These are phyloP conservation scores for Arachnomyces sp. DNA, from an alignment of 2,329 filamentous ascomycete genomes.

Conservation along the genomic window DNA sequence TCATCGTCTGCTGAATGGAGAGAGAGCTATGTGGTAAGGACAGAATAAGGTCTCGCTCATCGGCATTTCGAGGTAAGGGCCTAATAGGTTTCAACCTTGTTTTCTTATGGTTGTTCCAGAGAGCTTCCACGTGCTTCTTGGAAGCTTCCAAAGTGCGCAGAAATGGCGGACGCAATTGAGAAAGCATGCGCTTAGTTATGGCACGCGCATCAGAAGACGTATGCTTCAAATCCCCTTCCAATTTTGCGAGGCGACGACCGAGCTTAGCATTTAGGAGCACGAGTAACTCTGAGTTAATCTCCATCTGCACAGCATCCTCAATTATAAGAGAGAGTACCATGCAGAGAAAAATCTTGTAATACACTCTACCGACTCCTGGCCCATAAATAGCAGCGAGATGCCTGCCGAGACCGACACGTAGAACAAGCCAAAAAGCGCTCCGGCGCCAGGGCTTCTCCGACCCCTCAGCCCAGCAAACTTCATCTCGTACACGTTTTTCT, in stretches of 20 bases:
- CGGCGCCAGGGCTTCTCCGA: slow-evolving; percentile 54
- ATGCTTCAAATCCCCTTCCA: slow-evolving; percentile 38
- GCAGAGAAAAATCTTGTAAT: slow-evolving; percentile 55
- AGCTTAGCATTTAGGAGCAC: slow-evolving; percentile 46
- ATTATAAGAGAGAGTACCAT: slow-evolving; percentile 31
- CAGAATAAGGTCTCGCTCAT: slow-evolving; percentile 25
- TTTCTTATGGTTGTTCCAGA: slow-evolving; percentile 38
- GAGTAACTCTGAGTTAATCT: slow-evolving; percentile 26
- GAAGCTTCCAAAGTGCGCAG: slow-evolving; percentile 22
- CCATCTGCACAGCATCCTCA: no score
- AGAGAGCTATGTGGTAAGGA: slow-evolving; percentile 35
- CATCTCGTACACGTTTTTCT: slow-evolving; percentile 55
- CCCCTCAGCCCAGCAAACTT: slow-evolving; percentile 45
- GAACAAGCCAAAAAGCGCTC: slow-evolving; percentile 53
- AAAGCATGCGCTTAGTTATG: slow-evolving; percentile 24
- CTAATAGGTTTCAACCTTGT: slow-evolving; percentile 33
- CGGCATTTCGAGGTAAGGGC: slow-evolving; percentile 33
- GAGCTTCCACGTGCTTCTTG: slow-evolving; percentile 21
- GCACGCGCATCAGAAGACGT: slow-evolving; percentile 5
- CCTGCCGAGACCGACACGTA: slow-evolving; percentile 53
- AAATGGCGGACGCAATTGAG: slow-evolving; percentile 20
- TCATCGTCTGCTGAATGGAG: slow-evolving; percentile 22
- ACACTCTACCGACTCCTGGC: slow-evolving; percentile 35
- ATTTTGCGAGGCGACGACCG: slow-evolving; percentile 51
- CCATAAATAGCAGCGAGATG: slow-evolving; percentile 40